Conservation (phyloP, 2,329 filamentous ascomycete species). For the Colletotrichum liaoningense region DNA sequence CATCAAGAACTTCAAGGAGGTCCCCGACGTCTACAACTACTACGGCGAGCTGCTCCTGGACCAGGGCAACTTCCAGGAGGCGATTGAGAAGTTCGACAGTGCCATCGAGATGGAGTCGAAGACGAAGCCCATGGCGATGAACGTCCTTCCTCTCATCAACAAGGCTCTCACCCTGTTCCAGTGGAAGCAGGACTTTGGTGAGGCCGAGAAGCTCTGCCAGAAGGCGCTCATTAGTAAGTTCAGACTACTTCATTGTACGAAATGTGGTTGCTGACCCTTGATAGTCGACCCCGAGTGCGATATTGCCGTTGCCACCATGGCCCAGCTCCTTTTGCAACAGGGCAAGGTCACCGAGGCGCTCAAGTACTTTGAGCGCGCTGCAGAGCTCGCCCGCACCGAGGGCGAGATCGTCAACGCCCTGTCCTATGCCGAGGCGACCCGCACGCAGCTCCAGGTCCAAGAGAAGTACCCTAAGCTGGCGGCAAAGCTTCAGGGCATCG, state of each 20-base stretch:
- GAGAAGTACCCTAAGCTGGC: slow-evolving; percentile 87
- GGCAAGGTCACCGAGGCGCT: slow-evolving; percentile 96
- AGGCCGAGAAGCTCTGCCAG: slow-evolving; percentile 96
- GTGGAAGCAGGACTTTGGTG: slow-evolving; percentile 96
- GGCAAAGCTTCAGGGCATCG: slow-evolving; percentile 73
- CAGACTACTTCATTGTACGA: background rate
- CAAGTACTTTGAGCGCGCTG: slow-evolving; percentile 96
- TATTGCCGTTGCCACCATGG: slow-evolving; percentile 98
- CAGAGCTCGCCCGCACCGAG: slow-evolving; percentile 93
- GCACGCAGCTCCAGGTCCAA: slow-evolving; percentile 93
- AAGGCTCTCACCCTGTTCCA: slow-evolving; percentile 98
- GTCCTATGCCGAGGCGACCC: slow-evolving; percentile 95
- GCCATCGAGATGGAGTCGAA: slow-evolving; percentile 99
- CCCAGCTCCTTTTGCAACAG: slow-evolving; percentile 95
- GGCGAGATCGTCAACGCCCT: slow-evolving; percentile 96
- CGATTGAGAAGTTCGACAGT: slow-evolving; percentile 97
- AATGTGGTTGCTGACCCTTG: slow-evolving; percentile 45
- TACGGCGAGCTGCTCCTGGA: slow-evolving; percentile 97
- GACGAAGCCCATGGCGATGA: slow-evolving; percentile 94
- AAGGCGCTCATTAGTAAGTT: slow-evolving; percentile 94
- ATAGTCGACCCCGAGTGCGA: slow-evolving; percentile 97
- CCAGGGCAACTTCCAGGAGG: slow-evolving; percentile 94
- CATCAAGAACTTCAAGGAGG: slow-evolving; percentile 98
- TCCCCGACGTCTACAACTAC: slow-evolving; percentile 99
- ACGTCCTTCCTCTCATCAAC: slow-evolving; percentile 97